Base-by-base conservation (phyloP, 768 basidiomycete species). In the Rhizopogon vesiculosus region DNA sequence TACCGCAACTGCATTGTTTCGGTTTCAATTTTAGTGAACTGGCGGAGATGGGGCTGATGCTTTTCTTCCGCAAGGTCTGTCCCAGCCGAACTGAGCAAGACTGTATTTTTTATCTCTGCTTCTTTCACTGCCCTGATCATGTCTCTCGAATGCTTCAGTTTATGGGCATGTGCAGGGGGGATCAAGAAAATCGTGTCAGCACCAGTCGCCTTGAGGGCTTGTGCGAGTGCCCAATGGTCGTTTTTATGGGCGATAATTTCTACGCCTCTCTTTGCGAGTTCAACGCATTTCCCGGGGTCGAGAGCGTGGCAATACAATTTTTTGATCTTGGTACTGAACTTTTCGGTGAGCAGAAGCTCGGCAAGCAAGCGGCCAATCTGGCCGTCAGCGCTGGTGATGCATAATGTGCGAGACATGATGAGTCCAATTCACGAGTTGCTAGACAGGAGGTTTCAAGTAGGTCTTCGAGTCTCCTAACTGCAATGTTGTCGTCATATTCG, bases 1-100 rank as follows among this genome's bases (percentile, higher is more conserved):
- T 56, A 51, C 57, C 69, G 69, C 39, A 59, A 33, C 57, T 61
- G 56, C 62, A 70, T 61, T 15, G 59, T 62, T 53, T 67, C 56
- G 15, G 59, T 44, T 63, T 72, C 70, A 54, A 71, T 60, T 13
- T 66, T 65, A 55, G 69, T 59, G 56, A 70, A 70, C 59, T 72
- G 68, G 19, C 66, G 62, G 35, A 72, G 57, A 16, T 64, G 58
- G 15, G 70, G 69, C 53, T 72, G 69, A 50, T 59, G 61, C 49
- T 66, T 63, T 39, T 55, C 55, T 42, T 71, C 71, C 10, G 71
- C 71, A 49, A 61, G 62, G 53, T 70, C 69, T 42, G 58, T 9
- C 29, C 25, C 52, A n/a, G 45, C 45, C 15, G 45, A 45, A 31
- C 52, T 49, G 15, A 49, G 42, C 18, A 53, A 53, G 42, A 53